These are phyloP conservation scores for Heterobasidion parviporum DNA, from an alignment of 1,284 basidiomycete species.

Conservation along the genomic window DNA sequence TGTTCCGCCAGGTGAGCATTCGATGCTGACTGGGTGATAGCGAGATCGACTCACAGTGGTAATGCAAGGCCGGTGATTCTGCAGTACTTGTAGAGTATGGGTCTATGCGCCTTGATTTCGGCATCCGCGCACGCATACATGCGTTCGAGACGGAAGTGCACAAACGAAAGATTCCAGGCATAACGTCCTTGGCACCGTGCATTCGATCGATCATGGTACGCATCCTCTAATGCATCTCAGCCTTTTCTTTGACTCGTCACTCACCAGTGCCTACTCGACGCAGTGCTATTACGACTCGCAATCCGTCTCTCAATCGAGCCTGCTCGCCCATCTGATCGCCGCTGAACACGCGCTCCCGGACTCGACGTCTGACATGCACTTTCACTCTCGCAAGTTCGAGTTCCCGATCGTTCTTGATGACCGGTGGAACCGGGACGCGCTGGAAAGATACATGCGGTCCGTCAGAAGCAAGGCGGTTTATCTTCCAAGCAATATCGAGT, in stretches of 20 bases:
- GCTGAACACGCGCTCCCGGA: constrained; percentile 31
- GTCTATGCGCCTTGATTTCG: constrained; percentile 38
- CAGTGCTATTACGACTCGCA: constrained; percentile 45
- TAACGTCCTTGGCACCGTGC: constrained; percentile 42
- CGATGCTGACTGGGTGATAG: neutral
- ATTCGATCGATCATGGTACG: constrained; percentile 49
- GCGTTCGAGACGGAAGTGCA: constrained; percentile 40
- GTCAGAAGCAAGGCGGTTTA: constrained; percentile 54
- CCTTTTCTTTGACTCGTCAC: neutral
- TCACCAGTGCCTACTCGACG: neutral
- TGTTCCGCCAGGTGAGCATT: constrained; percentile 35
- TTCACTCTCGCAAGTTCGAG: constrained; percentile 44
- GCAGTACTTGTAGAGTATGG: constrained; percentile 56
- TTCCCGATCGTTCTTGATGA: constrained; percentile 63
- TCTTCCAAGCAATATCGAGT: constrained; percentile 61
- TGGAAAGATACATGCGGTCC: constrained; percentile 48
- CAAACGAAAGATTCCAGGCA: constrained; percentile 23
- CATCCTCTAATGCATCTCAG: neutral
- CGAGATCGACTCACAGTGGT: neutral
- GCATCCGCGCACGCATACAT: constrained; percentile 45
- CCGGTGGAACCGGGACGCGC: constrained; percentile 45
- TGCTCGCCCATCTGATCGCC: constrained; percentile 32
- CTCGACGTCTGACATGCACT: constrained; percentile 31
- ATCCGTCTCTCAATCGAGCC: constrained; percentile 27
- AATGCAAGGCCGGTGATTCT: constrained; percentile 42